A percentile compares a stretch with the other conserved stretches of the same genome.
phyloP scores from a whole-genome alignment of 1,284 basidiomycete species.

The Athelia psychrophila region DNA sequence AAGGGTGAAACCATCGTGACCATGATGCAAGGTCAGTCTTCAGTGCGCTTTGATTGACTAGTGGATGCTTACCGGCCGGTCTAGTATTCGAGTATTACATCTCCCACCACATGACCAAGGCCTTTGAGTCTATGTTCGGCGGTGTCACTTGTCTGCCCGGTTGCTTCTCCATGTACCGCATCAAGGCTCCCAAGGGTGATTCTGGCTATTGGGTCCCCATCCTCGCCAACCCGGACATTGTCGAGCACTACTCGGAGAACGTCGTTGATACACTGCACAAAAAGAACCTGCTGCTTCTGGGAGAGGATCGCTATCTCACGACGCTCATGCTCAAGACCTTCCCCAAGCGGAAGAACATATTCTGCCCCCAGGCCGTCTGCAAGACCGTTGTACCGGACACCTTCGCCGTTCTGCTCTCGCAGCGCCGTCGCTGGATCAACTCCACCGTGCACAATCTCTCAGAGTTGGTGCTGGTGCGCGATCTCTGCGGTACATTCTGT shows the following conservation, averaged over 20 bases:
- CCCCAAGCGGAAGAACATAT: conserved; percentile 98
- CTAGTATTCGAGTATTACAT: conserved; percentile 99
- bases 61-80: conserved; percentile 10
- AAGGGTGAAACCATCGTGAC: conserved; percentile 98
- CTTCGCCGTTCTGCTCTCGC: conserved; percentile 91
- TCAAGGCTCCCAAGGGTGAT: conserved; percentile 95
- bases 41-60: conserved; percentile 3
- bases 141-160: conserved; percentile 99
- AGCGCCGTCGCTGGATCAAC: conserved; percentile 99
- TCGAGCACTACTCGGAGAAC: conserved; percentile 97
- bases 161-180: conserved; percentile 99
- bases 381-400: conserved; percentile 98
- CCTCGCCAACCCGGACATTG: conserved; percentile 95
- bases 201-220: conserved; percentile 98
- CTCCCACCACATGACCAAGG: conserved; percentile 98
- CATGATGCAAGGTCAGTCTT: conserved; percentile 89
- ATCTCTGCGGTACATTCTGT: conserved; percentile 95
- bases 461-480: conserved; percentile 91
- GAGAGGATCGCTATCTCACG: conserved; percentile 98
- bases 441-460: conserved; percentile 98
- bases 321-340: conserved; percentile 97
- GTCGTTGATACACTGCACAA: conserved; percentile 98
- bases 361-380: conserved; percentile 97
- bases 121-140: conserved; percentile 99
- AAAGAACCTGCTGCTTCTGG: conserved; percentile 96